phyloP scores from a whole-genome alignment of 345 rosid species.

The Aquilaria yunnanensis region DNA sequence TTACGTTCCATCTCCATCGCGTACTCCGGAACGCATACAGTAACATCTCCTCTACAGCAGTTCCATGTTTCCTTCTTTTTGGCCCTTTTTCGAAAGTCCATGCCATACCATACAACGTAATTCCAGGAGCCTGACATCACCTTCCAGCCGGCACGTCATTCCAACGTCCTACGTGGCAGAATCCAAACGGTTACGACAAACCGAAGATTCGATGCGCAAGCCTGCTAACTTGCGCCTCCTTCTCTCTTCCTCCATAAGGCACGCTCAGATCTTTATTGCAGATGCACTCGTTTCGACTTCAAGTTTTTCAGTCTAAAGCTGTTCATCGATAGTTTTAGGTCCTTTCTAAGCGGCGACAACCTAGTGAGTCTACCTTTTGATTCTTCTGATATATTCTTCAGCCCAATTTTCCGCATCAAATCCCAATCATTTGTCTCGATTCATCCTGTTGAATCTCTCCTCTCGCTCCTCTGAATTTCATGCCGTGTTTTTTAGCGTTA shows the following conservation, averaged over 20 bases:
- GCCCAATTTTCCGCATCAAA: neutral
- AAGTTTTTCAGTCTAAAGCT: neutral
- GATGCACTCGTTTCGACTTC: neutral
- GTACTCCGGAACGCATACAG: too few species aligned
- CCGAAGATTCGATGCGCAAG: slow-evolving; percentile 18
- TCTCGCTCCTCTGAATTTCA: neutral
- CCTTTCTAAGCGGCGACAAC: neutral
- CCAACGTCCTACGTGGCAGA: slow-evolving; percentile 28
- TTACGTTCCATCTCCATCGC: too few species aligned
- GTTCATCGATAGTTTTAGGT: neutral
- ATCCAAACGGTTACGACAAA: slow-evolving; percentile 52
- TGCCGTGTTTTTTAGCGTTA: neutral
- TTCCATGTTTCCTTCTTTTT: too few species aligned
- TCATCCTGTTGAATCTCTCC: slow-evolving; percentile 4
- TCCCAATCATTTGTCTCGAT: neutral
- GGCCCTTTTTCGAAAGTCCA: too few species aligned
- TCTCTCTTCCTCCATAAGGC: neutral
- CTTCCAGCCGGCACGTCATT: slow-evolving; percentile 4
- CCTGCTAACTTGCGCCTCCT: slow-evolving; percentile 26
- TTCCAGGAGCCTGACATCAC: neutral
- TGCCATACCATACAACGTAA: neutral
- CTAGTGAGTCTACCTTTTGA: neutral
- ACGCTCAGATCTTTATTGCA: neutral
- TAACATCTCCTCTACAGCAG: too few species aligned
- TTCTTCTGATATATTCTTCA: too few species aligned